Percentiles rank a stretch among this genome's conserved stretches.
Conservation (phyloP, 2,329 filamentous ascomycete genomes). For the Fonsecaea nubica region DNA sequence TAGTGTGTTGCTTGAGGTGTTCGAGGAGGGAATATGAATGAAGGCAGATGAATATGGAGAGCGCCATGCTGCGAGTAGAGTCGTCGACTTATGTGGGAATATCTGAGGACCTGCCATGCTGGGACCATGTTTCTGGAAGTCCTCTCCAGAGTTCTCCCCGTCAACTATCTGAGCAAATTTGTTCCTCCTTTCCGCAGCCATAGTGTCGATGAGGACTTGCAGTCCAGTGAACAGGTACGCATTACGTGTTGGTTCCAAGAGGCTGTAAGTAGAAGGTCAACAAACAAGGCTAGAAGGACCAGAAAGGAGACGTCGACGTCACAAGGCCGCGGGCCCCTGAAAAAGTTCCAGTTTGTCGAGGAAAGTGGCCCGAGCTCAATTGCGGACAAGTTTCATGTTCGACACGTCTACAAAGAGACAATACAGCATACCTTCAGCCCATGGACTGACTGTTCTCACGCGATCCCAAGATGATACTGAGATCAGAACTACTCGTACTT, state of each 20-base stretch:
- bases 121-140: conserved; percentile 5
- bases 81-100: neutral
- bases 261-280: neutral
- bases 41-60: neutral
- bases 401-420: neutral
- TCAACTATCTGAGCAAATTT: too few relatives aligned
- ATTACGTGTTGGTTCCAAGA: neutral
- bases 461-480: conserved; percentile 34
- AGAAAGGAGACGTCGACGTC: conserved; percentile 11
- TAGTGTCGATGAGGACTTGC: neutral
- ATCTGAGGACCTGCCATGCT: neutral
- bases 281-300: neutral
- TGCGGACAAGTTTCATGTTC: conserved; percentile 36
- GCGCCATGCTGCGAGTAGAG: neutral
- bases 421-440: neutral
- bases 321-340: conserved; percentile 17
- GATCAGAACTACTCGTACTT: conserved; percentile 31
- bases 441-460: conserved; percentile 8
- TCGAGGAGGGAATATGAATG: neutral
- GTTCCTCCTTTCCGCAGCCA: too few relatives aligned
- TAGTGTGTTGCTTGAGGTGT: neutral
- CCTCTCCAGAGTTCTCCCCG: too few relatives aligned
- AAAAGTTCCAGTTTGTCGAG: neutral
- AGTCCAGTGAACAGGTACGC: neutral
- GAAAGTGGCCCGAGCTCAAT: conserved; percentile 26